phyloP scores from a whole-genome alignment of 1,284 basidiomycete genomes.

The Leccinum griseonigrum region DNA sequence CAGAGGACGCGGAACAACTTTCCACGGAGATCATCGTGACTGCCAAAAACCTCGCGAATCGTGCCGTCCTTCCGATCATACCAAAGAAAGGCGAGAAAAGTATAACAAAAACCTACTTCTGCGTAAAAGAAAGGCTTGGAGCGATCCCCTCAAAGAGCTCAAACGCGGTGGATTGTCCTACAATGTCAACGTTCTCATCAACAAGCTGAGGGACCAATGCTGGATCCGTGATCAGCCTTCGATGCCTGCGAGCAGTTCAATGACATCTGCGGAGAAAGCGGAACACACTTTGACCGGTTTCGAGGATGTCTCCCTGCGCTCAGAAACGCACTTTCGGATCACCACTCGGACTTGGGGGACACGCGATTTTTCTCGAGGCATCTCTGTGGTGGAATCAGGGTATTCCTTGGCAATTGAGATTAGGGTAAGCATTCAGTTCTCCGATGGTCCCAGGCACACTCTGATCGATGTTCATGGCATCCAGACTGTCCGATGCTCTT shows the following conservation, averaged over 20 bases:
- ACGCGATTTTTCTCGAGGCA: constrained; percentile 80
- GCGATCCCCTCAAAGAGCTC: constrained; percentile 88
- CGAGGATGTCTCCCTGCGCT: constrained; percentile 69
- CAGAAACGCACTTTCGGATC: constrained; percentile 61
- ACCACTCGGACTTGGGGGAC: constrained; percentile 82
- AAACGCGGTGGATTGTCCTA: constrained; percentile 77
- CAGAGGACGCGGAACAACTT: constrained; percentile 56
- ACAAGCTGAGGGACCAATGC: constrained; percentile 58
- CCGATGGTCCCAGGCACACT: background rate
- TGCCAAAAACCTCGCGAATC: constrained; percentile 58
- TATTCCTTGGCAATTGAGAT: constrained; percentile 62
- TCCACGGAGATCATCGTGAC: constrained; percentile 76
- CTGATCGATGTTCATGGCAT: constrained; percentile 2
- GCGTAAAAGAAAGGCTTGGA: constrained; percentile 90
- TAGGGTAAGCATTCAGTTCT: constrained; percentile 36
- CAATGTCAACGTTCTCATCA: constrained; percentile 62
- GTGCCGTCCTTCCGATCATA: constrained; percentile 41
- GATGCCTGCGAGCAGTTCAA: constrained; percentile 26
- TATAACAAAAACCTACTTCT: constrained; percentile 74
- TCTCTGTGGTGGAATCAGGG: constrained; percentile 79
- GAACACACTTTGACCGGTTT: constrained; percentile 72
- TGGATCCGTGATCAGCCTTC: constrained; percentile 69
- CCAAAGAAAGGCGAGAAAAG: constrained; percentile 68
- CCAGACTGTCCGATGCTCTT: constrained; percentile 40
- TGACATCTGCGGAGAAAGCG: constrained; percentile 36